Percentiles rank a stretch among this genome's conserved stretches.
Conservation (phyloP, 176 grass and related monocot species). For the Musa schizocarpa region DNA sequence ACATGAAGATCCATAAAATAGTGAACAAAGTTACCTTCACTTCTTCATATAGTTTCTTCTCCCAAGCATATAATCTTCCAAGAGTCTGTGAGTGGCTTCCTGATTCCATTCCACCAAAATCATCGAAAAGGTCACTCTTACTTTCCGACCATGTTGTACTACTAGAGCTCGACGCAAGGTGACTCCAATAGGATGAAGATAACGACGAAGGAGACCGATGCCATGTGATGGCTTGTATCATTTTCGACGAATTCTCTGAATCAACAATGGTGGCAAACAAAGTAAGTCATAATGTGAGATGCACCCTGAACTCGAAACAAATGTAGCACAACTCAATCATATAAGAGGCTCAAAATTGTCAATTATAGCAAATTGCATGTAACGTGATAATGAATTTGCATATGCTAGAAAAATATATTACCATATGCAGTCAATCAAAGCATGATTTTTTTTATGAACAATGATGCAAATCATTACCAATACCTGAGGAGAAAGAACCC, state of each 20-base stretch:
- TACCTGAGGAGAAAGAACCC: no score
- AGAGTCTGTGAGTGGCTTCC: constrained; percentile 90
- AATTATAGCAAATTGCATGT: no score
- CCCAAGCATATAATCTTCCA: constrained; percentile 82
- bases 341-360: background rate
- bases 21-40: constrained; percentile 56
- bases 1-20: background rate
- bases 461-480: no score
- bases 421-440: no score
- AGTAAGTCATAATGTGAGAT: constrained; percentile 17
- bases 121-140: constrained; percentile 63
- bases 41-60: constrained; percentile 96
- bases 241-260: constrained; percentile 82
- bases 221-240: constrained; percentile 83
- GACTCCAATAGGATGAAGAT: constrained; percentile 41
- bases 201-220: constrained; percentile 73
- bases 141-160: constrained; percentile 68
- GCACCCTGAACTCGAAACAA: constrained; percentile 29
- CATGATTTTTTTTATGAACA: no score
- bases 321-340: constrained; percentile 26
- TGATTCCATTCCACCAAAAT: constrained; percentile 70
- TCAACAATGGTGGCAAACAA: constrained; percentile 15
- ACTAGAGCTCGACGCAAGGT: constrained; percentile 51
- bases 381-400: no score
- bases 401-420: no score